Base-by-base conservation (phyloP, 352 stramenopile species). In the Phytopythium mirpurense region DNA sequence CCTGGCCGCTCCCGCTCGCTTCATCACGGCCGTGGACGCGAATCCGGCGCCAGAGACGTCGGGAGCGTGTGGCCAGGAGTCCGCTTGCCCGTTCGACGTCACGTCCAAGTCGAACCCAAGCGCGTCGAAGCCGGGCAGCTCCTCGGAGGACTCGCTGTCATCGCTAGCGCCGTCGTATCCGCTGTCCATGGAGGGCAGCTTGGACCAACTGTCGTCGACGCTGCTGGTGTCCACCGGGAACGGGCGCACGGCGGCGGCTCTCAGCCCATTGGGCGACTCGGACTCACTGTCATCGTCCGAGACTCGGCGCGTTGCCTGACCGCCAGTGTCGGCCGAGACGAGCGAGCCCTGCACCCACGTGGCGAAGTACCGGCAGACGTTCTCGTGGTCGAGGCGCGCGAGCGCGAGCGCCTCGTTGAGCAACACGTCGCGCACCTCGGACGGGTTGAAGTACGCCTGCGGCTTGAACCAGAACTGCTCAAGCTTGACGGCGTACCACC, bases 281-380 rank as follows among this genome's bases (percentile, higher is more conserved):
- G n/a, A n/a, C n/a, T n/a, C n/a, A 12, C 7, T 23, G 18, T 5
- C 36, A 7, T 24, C 18, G 0, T 32, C 41, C 21, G 41, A 11
- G 4, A 27, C 18, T 14, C 41, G 21, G 11, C 24, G 41, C 10
- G 21, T 10, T 5, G 21, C 15, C 5, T 27, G 41, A 12, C 23
- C 16, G 15, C 32, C 62, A 38, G 55, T 59, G 16, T 83, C 78
- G 51, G 82, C 66, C 2, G 81, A 72, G 16, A 91, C 78, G 18
- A 92, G 60, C 11, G 70, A 88, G 18, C 74, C 78, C 14, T 78
- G 68, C 35, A 93, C 78, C 82, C 82, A 93, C 24, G 82, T 88
- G 54, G 88, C 84, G 67, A 79, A 93, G 67, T 98, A 98, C 8
- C 94, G 72, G 27, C 96, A 96, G 40, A 98, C 95, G 58, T 98